phyloP scores from a whole-genome alignment of 495 filamentous ascomycete species.

The Amorphotheca resinae region DNA sequence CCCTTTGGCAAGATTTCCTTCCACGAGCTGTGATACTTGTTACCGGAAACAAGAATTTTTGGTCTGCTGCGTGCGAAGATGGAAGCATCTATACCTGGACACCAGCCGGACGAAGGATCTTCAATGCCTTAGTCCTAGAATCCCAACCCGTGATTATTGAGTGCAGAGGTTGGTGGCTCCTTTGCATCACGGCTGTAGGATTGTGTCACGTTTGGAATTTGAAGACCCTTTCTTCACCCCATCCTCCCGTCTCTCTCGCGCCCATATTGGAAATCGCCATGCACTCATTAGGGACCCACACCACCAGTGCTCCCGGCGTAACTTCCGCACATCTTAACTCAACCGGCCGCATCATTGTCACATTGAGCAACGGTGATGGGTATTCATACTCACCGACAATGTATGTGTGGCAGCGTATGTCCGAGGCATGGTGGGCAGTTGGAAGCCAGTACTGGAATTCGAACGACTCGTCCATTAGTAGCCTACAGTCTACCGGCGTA shows the following conservation, averaged over 20 bases:
- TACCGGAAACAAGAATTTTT: conserved; percentile 81
- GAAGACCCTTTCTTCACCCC: conserved; percentile 67
- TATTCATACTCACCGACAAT: conserved; percentile 73
- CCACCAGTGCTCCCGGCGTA: conserved; percentile 62
- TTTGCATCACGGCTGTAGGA: conserved; percentile 79
- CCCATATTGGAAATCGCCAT: conserved; percentile 83
- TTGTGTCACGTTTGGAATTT: conserved; percentile 92
- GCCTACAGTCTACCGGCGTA: conserved; percentile 57
- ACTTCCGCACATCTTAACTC: conserved; percentile 87
- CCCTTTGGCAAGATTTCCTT: conserved; percentile 88
- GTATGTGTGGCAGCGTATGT: conserved; percentile 88
- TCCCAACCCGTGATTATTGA: conserved; percentile 90
- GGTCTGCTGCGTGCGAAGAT: conserved; percentile 88
- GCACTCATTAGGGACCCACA: conserved; percentile 51
- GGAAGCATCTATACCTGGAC: conserved; percentile 90
- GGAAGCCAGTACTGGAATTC: conserved; percentile 98
- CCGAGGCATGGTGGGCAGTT: conserved; percentile 95
- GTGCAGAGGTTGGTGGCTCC: conserved; percentile 74
- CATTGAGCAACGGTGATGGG: conserved; percentile 84
- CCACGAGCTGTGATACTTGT: conserved; percentile 71
- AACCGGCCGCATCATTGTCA: conserved; percentile 67
- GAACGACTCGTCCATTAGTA: conserved; percentile 71
- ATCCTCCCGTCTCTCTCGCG: conserved; percentile 81
- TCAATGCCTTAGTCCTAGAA: conserved; percentile 76
- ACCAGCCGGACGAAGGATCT: conserved; percentile 75